Base-by-base conservation (phyloP, 192 early-diverging fungal genomes). In the Coemansia nantahalensis region DNA sequence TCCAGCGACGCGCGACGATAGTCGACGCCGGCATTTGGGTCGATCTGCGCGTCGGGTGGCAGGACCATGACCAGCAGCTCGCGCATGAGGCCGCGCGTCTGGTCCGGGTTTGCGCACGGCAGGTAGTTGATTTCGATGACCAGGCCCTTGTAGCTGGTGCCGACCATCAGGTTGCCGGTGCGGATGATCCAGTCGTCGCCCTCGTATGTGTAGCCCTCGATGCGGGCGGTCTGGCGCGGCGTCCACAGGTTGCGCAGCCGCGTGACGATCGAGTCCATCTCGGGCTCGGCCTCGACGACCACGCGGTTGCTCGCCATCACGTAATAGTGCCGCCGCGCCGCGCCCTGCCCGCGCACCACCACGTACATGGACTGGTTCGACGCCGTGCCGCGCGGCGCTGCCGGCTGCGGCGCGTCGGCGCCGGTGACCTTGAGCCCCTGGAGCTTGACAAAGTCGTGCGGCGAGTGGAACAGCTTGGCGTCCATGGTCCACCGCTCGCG, bases 221-320 rank as follows among this genome's bases (percentile, higher is more conserved):
- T 68, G 4, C 66, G 51, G 6, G 73, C 73, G 2, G 66, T 55
- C 43, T 77, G 73, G 23, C 73, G 36, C 5, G 73, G 65, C 2
- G 58, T 50, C 73, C 73, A 77, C 41, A 77, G 60, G 53, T 77
- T 77, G 37, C 68, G 68, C 24, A 77, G 56, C 38, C 66, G 56
- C n/a, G 57, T 21, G 9, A 77, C 31, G 14, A 77, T 59, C 8
- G 65, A 61, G 22, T 77, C 73, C 65, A 77, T 77, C 31, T 77
- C 73, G 11, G 66, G 65, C 49, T 77, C 73, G 2, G 65, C 47
- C 28, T 77, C 73, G 0, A 77, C 59, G 1, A 77, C 73, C 21
- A 68, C 53, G n/a, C 66, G 73, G 51, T 77, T 77, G 42, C 73
- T 68, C 4, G 73, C 66, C 65, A 77, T 64, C 11, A 77, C 73